Percentiles rank a stretch among this genome's conserved stretches.
Conservation (phyloP, 2,329 filamentous ascomycete species). For the Aspergillus intermedius region DNA sequence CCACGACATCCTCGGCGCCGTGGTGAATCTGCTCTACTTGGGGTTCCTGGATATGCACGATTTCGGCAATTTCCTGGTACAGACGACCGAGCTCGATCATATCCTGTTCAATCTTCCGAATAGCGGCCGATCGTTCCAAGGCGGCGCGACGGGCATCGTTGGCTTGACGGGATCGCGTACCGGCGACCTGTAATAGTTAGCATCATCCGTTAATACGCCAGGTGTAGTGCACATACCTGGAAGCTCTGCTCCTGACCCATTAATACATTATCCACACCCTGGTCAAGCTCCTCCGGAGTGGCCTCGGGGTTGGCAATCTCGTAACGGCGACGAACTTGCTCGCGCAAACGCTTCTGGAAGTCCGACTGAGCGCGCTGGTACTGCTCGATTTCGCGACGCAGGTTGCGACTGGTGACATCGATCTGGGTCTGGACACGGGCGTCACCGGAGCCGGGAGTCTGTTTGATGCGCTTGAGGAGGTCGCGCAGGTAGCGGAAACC, state of each 20-base stretch:
- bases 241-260: conserved; percentile 70
- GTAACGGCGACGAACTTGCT: conserved; percentile 84
- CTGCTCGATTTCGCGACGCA: conserved; percentile 72
- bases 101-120: conserved; percentile 86
- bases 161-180: conserved; percentile 61
- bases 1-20: conserved; percentile 77
- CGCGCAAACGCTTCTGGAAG: conserved; percentile 72
- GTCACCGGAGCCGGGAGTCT: conserved; percentile 65
- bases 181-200: conserved; percentile 21
- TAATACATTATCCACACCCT: conserved; percentile 64
- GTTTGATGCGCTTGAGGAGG: conserved; percentile 76
- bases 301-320: conserved; percentile 81
- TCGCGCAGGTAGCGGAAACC: conserved; percentile 73
- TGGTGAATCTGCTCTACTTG: conserved; percentile 75
- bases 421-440: conserved; percentile 74
- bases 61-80: conserved; percentile 80
- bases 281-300: conserved; percentile 67
- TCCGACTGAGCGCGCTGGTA: conserved; percentile 76
- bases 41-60: conserved; percentile 80
- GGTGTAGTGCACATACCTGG: conserved; percentile 52
- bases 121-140: conserved; percentile 72
- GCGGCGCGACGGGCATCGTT: conserved; percentile 73
- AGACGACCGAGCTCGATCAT: conserved; percentile 81
- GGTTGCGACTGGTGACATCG: conserved; percentile 67
- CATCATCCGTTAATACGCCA: background rate